A percentile compares a stretch with the other conserved stretches of the same genome.
Evolutionary conservation across 1,139 yeast genomes (phyloP).

Genomic region (Yamadazyma oceani): DNA sequence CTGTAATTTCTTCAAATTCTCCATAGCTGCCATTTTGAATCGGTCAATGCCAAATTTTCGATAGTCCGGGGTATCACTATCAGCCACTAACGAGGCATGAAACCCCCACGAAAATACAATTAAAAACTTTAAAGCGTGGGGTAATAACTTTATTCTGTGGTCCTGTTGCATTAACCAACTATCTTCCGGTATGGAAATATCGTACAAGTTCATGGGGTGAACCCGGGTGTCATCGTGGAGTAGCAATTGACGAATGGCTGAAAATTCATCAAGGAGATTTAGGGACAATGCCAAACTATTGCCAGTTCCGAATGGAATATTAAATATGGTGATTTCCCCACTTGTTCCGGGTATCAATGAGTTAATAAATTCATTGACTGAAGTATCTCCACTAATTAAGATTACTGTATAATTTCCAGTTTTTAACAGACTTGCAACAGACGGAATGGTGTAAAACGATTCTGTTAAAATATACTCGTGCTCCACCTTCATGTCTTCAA

Average conservation of each 20-base stretch:
- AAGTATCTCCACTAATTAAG: conserved; percentile 83
- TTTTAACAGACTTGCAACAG: conserved; percentile 31
- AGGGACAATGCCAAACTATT: conserved; percentile 74
- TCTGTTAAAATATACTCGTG: conserved; percentile 44
- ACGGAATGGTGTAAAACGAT: conserved; percentile 28
- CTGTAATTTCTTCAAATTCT: conserved; percentile 50
- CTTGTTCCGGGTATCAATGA: conserved; percentile 24
- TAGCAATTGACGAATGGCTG: conserved; percentile 45
- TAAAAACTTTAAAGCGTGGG: conserved; percentile 42
- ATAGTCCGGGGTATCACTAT: conserved; percentile 68
- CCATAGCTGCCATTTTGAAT: conserved; percentile 66
- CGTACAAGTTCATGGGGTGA: conserved; percentile 54
- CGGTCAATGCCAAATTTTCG: conserved; percentile 64
- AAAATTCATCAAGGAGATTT: conserved; percentile 38
- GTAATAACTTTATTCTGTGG: conserved; percentile 12
- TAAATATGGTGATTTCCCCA: conserved; percentile 33
- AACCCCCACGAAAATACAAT: conserved; percentile 84
- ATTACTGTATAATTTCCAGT: conserved; percentile 43
- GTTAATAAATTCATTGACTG: conserved; percentile 75
- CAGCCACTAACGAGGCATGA: conserved; percentile 84
- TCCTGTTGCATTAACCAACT: conserved; percentile 30
- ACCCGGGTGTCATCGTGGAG: conserved; percentile 20
- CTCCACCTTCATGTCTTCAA: conserved; percentile 32
- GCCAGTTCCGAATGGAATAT: conserved; percentile 84
- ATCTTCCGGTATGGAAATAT: conserved; percentile 52